Conservation (phyloP, 2,329 filamentous ascomycete genomes). For the Alternaria triticimaculans region DNA sequence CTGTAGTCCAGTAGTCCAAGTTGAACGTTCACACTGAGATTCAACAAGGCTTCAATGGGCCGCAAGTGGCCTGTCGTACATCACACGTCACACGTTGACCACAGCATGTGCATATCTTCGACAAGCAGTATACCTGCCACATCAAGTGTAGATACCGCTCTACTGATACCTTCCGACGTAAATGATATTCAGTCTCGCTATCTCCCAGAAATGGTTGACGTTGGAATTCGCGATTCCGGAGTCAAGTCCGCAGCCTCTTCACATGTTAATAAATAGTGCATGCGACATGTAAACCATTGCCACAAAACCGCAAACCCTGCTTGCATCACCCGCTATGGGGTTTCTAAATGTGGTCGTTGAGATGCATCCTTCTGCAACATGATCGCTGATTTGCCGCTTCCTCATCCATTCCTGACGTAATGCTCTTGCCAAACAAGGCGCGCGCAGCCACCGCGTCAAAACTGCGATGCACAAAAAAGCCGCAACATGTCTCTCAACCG, state of each 20-base stretch:
- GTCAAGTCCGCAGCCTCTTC: slow-evolving; percentile 1
- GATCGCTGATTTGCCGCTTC: slow-evolving; percentile 6
- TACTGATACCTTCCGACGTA: not conserved
- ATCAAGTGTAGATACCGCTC: not conserved
- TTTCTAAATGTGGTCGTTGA: slow-evolving; percentile 12
- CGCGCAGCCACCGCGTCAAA: slow-evolving; percentile 9
- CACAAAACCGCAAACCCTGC: slow-evolving; percentile 7
- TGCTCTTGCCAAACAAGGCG: slow-evolving; percentile 12
- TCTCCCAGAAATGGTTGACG: not conserved
- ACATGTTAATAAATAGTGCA: not conserved
- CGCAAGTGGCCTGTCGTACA: not conserved
- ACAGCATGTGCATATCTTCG: not conserved
- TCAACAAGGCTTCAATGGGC: not conserved
- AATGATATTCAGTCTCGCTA: not conserved
- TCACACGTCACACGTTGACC: not conserved
- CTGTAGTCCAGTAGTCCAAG: not conserved
- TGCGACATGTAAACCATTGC: not conserved
- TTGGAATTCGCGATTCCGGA: not conserved
- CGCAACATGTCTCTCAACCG: slow-evolving; percentile 1
- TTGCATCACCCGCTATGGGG: slow-evolving; percentile 10
- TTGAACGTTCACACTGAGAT: not conserved
- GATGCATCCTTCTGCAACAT: slow-evolving; percentile 14
- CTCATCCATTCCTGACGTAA: slow-evolving; percentile 12
- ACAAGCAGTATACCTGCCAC: not conserved
- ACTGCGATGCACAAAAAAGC: not conserved